Evolutionary conservation across 495 filamentous ascomycete genomes (phyloP).

Genomic region (Clohesyomyces aquaticus): DNA sequence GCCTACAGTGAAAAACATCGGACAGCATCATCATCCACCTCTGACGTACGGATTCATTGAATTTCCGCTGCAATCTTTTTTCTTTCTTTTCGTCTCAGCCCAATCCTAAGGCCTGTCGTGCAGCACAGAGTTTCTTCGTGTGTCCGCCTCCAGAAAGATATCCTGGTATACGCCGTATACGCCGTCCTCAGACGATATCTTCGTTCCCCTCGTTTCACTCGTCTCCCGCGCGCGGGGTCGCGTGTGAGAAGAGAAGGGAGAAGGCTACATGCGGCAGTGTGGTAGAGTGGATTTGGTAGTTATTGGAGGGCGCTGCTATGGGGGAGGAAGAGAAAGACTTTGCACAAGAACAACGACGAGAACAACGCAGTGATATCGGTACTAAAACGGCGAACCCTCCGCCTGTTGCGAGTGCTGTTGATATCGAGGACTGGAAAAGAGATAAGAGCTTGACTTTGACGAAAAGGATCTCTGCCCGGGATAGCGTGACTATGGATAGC

Average conservation of each 20-base stretch:
- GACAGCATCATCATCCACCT: too few relatives aligned
- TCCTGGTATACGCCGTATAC: not conserved
- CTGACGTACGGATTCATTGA: too few relatives aligned
- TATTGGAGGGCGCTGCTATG: not conserved
- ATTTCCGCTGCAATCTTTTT: too few relatives aligned
- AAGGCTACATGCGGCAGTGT: not conserved
- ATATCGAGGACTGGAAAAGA: not conserved
- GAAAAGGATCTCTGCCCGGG: not conserved
- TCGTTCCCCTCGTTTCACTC: too few relatives aligned
- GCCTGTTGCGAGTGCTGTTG: conserved; percentile 1
- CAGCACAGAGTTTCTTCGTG: too few relatives aligned
- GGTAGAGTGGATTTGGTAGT: not conserved
- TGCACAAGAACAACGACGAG: not conserved
- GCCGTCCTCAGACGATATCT: not conserved
- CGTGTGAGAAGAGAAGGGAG: not conserved
- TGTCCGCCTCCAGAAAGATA: not conserved
- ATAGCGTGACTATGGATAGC: not conserved
- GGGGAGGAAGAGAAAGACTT: conserved; percentile 6
- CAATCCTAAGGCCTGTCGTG: too few relatives aligned
- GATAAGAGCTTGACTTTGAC: not conserved
- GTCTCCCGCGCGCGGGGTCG: not conserved
- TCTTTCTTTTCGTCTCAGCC: too few relatives aligned
- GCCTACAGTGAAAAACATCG: too few relatives aligned
- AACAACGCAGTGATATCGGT: not conserved
- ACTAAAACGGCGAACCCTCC: not conserved